A percentile compares a stretch with the other conserved stretches of the same genome.
These are phyloP conservation scores for Populus nigra DNA, from an alignment of 345 rosid genomes.

Conservation along the genomic window DNA sequence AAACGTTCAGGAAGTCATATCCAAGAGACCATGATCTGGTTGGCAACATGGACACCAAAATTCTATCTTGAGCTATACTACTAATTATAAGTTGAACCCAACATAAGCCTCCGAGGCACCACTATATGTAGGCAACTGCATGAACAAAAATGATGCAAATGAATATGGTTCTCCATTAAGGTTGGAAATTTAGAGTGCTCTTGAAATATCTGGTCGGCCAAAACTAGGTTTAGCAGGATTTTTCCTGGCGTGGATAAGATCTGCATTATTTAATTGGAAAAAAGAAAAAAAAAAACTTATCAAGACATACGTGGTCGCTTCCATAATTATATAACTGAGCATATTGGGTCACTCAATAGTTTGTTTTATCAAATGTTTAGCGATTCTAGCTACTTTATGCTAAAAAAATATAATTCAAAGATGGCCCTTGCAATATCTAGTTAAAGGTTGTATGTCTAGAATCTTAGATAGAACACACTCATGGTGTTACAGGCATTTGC, in stretches of 20 bases:
- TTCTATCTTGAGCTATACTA: constrained; percentile 9
- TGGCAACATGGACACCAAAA: constrained; percentile 36
- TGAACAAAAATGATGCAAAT: constrained; percentile 5
- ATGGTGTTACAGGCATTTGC: constrained; percentile 1
- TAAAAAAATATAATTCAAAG: neutral
- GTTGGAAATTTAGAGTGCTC: neutral
- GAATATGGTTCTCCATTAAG: constrained; percentile 24
- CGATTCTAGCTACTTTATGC: neutral
- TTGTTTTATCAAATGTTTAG: neutral
- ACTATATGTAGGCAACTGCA: constrained; percentile 5
- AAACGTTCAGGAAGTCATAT: neutral
- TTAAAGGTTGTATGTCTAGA: constrained; percentile 6
- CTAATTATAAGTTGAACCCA: constrained; percentile 22
- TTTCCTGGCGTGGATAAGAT: constrained; percentile 1
- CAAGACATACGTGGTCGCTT: neutral
- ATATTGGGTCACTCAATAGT: neutral
- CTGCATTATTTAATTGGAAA: neutral
- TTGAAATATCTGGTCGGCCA: constrained; percentile 36
- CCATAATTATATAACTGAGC: neutral
- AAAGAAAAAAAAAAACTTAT: neutral
- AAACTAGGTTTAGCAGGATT: neutral
- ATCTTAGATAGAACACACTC: neutral
- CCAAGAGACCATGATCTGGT: constrained; percentile 29
- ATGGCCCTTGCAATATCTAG: neutral
- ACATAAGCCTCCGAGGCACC: constrained; percentile 21